phyloP scores from a whole-genome alignment of 257 asterid species.

The Solanum gracilifrons region DNA sequence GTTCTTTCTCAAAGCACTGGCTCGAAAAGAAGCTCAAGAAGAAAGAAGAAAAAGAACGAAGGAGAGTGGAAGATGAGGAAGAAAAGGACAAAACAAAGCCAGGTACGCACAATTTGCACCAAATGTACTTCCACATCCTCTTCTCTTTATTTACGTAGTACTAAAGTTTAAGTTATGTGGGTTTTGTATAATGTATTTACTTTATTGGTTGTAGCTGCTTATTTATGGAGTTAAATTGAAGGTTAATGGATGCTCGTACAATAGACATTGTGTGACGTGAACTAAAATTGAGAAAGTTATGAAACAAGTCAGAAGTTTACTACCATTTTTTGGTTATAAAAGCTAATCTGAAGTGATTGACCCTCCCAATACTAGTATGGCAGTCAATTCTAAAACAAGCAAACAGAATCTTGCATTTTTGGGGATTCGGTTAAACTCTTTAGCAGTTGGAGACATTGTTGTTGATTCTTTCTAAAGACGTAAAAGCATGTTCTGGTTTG shows the following conservation, averaged over 20 bases:
- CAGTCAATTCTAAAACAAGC: neutral
- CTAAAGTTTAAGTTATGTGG: neutral
- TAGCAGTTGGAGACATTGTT: neutral
- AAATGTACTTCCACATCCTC: neutral
- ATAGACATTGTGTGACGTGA: neutral
- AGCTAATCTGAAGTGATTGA: neutral
- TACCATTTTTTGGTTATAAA: neutral
- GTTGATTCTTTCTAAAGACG: neutral
- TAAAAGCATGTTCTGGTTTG: neutral
- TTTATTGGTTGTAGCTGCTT: neutral
- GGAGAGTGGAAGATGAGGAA: conserved; percentile 34
- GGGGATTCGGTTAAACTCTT: neutral
- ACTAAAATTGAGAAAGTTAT: neutral
- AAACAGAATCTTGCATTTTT: neutral
- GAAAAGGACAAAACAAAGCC: conserved; percentile 24
- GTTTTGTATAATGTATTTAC: neutral
- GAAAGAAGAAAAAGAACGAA: conserved; percentile 46
- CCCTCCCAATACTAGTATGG: neutral
- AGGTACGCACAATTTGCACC: conserved; percentile 21
- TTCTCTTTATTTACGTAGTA: neutral
- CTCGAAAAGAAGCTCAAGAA: conserved; percentile 36
- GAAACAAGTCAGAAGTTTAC: neutral
- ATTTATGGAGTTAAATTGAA: neutral
- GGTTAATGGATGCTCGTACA: neutral
- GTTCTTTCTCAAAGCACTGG: conserved; percentile 55